A percentile compares a stretch with the other conserved stretches of the same genome.
These are phyloP conservation scores for Pluteus cervinus DNA, from an alignment of 768 basidiomycete genomes.

Conservation along the genomic window DNA sequence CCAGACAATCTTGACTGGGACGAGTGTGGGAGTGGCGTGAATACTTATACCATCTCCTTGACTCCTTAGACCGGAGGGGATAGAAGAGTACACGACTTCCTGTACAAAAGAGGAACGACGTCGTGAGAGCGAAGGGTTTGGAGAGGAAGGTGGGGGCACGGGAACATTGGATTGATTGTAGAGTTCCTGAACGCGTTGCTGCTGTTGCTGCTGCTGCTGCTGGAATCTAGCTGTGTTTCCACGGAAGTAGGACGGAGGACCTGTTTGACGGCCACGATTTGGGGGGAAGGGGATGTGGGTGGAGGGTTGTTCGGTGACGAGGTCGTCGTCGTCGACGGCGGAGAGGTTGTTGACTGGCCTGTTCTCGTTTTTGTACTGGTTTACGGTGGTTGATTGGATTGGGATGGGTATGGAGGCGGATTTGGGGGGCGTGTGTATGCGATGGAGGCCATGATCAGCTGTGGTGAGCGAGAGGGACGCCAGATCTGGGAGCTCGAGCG, in stretches of 20 bases:
- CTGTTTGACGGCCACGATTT: conserved; percentile 1
- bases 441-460: conserved; percentile 8
- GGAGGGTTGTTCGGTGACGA: conserved; percentile 12
- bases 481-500: conserved; percentile 73
- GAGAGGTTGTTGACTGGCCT: conserved; percentile 21
- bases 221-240: conserved; percentile 28
- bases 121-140: conserved; percentile 10
- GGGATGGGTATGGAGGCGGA: conserved; percentile 37
- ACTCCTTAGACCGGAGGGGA: conserved; percentile 47
- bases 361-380: conserved; percentile 11
- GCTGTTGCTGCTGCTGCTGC: conserved; percentile 25
- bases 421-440: conserved; percentile 18
- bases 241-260: conserved; percentile 24
- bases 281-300: conserved; percentile 5
- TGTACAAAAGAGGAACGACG: conserved; percentile 35
- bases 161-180: conserved; percentile 27
- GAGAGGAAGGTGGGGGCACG: conserved; percentile 12
- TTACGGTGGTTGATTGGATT: conserved; percentile 12
- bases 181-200: conserved; percentile 40
- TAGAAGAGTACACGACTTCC: conserved; percentile 58
- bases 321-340: conserved; percentile 23
- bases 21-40: conserved; percentile 13
- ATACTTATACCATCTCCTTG: conserved; percentile 15
- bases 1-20: conserved; percentile 57
- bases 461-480: conserved; percentile 27